Conservation (phyloP, 192 early-diverging fungal species). For the Coemansia sp. region DNA sequence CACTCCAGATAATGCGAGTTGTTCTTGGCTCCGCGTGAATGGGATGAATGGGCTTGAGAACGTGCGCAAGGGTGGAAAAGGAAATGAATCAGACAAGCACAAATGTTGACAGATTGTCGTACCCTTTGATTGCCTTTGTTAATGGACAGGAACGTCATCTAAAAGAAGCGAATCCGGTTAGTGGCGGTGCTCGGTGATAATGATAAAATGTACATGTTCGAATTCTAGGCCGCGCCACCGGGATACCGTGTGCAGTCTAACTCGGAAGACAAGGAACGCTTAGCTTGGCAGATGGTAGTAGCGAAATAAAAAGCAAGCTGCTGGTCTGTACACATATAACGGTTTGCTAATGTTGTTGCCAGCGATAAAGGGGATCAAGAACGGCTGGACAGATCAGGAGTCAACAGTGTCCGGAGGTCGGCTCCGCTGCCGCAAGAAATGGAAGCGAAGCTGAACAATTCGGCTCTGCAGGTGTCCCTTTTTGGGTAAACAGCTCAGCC, state of each 20-base stretch:
- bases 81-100: neutral
- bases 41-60: neutral
- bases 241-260: neutral
- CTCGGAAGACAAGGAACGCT: neutral
- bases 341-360: neutral
- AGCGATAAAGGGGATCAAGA: no score
- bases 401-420: neutral
- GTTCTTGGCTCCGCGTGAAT: neutral
- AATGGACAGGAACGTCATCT: neutral
- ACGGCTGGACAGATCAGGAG: neutral
- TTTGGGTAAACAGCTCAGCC: conserved; percentile 4
- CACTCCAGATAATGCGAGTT: neutral
- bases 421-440: neutral
- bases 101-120: neutral
- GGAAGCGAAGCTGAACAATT: conserved; percentile 1
- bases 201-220: neutral
- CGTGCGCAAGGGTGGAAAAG: neutral
- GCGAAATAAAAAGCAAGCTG: no score
- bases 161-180: neutral
- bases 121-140: neutral
- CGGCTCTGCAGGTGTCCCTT: conserved; percentile 3
- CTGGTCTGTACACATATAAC: neutral
- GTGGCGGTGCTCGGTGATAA: neutral
- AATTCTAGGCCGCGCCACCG: neutral
- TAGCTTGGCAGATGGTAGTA: no score